Evolutionary conservation across 257 asterid genomes (phyloP).

Genomic region (Henckelia pumila): DNA sequence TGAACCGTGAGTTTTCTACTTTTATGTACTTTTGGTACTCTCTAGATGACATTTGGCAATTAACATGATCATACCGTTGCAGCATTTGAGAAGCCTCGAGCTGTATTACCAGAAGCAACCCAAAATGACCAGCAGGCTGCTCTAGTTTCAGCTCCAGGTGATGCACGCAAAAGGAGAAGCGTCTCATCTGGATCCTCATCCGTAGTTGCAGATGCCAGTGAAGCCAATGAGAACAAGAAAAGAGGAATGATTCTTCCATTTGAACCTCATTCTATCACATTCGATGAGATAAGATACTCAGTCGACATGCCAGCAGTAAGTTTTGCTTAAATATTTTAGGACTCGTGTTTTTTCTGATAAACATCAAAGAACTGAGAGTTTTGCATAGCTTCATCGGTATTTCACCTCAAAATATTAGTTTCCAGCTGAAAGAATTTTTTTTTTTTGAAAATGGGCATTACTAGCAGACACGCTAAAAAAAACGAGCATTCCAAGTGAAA

Average conservation of each 20-base stretch:
- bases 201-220: conserved; percentile 19
- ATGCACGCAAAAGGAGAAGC: conserved; percentile 16
- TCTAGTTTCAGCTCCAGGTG: conserved; percentile 11
- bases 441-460: background rate
- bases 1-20: conserved; percentile 33
- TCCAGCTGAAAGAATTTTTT: background rate
- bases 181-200: conserved; percentile 26
- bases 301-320: conserved; percentile 50
- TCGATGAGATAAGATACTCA: conserved; percentile 51
- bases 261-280: conserved; percentile 47
- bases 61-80: conserved; percentile 20
- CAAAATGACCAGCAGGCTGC: conserved; percentile 6
- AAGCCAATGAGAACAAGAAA: conserved; percentile 15
- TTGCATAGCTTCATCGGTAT: background rate
- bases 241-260: conserved; percentile 57
- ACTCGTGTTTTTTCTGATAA: background rate
- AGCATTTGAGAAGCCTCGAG: conserved; percentile 49
- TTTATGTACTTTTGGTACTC: background rate
- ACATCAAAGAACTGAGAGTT: background rate
- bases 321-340: background rate
- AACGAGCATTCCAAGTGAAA: background rate
- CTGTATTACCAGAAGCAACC: conserved; percentile 39
- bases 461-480: background rate
- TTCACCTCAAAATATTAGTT: background rate
- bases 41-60: background rate